Base-by-base conservation (phyloP, 441 rosid genomes). In the Pelargonium citronellum region DNA sequence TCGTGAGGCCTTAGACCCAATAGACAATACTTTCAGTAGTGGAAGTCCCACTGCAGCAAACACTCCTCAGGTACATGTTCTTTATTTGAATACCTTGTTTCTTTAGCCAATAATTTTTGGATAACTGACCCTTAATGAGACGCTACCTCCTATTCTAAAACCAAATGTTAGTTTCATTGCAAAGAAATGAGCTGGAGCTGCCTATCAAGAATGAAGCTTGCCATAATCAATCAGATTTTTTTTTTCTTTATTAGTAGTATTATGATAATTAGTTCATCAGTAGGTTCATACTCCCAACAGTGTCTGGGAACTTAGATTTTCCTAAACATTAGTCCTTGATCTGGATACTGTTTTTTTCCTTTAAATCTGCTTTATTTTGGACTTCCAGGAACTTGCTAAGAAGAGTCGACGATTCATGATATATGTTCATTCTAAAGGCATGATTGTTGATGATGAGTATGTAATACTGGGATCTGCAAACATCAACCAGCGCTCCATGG, bases 371-470 rank as follows among this genome's bases (percentile, higher is more conserved):
- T 70, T 22, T 69, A 41, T 67, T 22, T 22, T 27, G 17, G 17
- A 55, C 0, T 80, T 70, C 17, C 84, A 92, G 95, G 85, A 85
- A 73, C 87, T 71, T 49, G 72, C 86, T 78, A 74, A 47, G 69
- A 92, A 81, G 77, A 91, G 83, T 78, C 76, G 93, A 60, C 79
- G 99, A 69, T 95, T 95, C 80, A 92, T 95, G 98, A 89, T 95
- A 46, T 95, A 95, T 76, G 98, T 95, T 63, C 99, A 95, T 81
- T 90, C 98, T 5, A 94, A 94, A 81, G 98, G 98, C 51, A 91
- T 94, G 95, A 89, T 94, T 60, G 92, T 91, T 53, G 98, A 94
- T 70, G 98, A 94, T 57, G 97, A 94, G 71, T 94, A 84, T 76
- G 88, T 91, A 58, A 70, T 94, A 55, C 39, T 94, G 77, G 98